Evolutionary conservation across 257 asterid genomes (phyloP).

Genomic region (Fraxinus excelsior): DNA sequence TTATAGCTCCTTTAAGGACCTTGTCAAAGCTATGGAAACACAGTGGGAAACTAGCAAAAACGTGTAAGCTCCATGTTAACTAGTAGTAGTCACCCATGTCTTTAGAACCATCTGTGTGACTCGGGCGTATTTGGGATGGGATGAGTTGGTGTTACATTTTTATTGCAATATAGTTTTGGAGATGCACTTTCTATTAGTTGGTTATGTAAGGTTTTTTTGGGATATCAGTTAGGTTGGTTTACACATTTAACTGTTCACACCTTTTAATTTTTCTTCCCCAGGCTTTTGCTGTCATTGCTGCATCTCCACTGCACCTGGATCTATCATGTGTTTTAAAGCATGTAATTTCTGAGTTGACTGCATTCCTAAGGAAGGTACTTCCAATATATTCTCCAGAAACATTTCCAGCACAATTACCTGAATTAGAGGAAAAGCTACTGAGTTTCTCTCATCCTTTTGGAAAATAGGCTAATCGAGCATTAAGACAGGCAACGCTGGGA

Average conservation of each 20-base stretch:
- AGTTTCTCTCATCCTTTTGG: slow-evolving; percentile 29
- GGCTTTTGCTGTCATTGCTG: slow-evolving; percentile 97
- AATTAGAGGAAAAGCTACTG: slow-evolving; percentile 13
- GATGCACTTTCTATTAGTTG: not conserved
- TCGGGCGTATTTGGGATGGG: not conserved
- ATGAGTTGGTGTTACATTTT: too few species aligned
- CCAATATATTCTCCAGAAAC: slow-evolving; percentile 3
- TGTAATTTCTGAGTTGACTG: slow-evolving; percentile 91
- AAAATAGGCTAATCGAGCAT: slow-evolving; percentile 89
- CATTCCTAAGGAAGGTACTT: slow-evolving; percentile 84
- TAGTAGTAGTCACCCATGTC: not conserved
- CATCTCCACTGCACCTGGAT: slow-evolving; percentile 91
- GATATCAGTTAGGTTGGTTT: slow-evolving; percentile 1
- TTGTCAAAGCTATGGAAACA: not conserved
- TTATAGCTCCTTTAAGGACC: not conserved
- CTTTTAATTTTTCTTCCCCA: slow-evolving; percentile 33
- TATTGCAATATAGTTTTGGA: not conserved
- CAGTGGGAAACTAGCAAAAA: not conserved
- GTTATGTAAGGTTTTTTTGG: not conserved
- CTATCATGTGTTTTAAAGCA: slow-evolving; percentile 85
- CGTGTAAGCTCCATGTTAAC: not conserved
- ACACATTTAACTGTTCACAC: not conserved
- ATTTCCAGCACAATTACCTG: not conserved
- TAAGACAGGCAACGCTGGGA: slow-evolving; percentile 95
- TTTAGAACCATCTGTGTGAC: not conserved